Percentiles rank a stretch among this genome's conserved stretches.
These are phyloP conservation scores for Ophiostoma ulmi DNA, from an alignment of 2,329 filamentous ascomycete species.

Conservation along the genomic window DNA sequence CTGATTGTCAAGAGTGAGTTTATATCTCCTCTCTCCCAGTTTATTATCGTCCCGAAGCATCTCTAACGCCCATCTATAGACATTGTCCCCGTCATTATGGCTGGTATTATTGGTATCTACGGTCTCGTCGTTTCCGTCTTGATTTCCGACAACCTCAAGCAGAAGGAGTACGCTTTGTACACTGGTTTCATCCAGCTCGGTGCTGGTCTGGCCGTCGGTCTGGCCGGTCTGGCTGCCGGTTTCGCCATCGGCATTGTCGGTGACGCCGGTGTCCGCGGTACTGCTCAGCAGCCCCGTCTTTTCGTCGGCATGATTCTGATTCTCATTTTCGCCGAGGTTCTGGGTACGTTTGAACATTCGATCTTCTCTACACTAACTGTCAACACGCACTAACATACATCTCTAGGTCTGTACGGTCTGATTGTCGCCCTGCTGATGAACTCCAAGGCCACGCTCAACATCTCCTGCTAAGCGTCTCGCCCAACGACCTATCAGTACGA, in stretches of 20 bases:
- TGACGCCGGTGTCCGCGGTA: slow-evolving; percentile 83
- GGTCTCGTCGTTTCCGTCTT: slow-evolving; percentile 83
- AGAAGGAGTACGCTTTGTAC: slow-evolving; percentile 64
- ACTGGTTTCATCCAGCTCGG: slow-evolving; percentile 82
- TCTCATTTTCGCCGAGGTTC: slow-evolving; percentile 98
- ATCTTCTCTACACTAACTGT: not conserved
- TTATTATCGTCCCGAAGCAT: not conserved
- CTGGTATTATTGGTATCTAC: slow-evolving; percentile 99
- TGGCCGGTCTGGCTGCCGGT: slow-evolving; percentile 76
- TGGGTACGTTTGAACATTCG: slow-evolving; percentile 59
- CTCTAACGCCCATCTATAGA: slow-evolving; percentile 51
- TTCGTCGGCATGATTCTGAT: slow-evolving; percentile 99
- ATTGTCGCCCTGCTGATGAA: slow-evolving; percentile 99
- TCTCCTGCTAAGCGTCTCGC: slow-evolving; percentile 49
- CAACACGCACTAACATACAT: slow-evolving; percentile 29
- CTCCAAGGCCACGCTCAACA: slow-evolving; percentile 72
- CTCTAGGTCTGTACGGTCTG: slow-evolving; percentile 88
- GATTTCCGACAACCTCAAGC: slow-evolving; percentile 72
- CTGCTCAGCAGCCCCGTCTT: slow-evolving; percentile 75
- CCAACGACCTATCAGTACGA: slow-evolving; percentile 14
- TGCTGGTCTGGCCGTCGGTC: slow-evolving; percentile 74
- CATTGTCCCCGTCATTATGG: slow-evolving; percentile 99
- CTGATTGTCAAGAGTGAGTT: slow-evolving; percentile 96
- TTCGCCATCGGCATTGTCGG: slow-evolving; percentile 85
- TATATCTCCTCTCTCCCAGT: not conserved